These are phyloP conservation scores for Candolleomyces aberdarensis DNA, from an alignment of 768 basidiomycete species.

Conservation along the genomic window DNA sequence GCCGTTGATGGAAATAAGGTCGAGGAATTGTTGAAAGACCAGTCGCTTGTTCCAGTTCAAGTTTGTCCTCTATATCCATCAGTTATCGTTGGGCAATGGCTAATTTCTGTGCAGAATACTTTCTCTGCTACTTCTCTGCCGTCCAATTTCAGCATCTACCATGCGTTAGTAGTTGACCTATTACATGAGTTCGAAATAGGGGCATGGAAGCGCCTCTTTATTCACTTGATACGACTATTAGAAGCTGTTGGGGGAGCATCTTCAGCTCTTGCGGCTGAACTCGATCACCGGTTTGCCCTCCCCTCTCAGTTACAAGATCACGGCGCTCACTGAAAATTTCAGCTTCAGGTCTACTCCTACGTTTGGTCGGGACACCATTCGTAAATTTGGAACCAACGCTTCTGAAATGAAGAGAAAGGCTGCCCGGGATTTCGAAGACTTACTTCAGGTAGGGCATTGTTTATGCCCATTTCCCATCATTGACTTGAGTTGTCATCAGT, in stretches of 20 bases:
- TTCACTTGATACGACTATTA: constrained; percentile 31
- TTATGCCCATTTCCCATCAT: background rate
- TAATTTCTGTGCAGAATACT: background rate
- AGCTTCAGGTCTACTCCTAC: constrained; percentile 21
- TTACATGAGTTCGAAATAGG: constrained; percentile 39
- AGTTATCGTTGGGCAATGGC: background rate
- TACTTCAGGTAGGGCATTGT: constrained; percentile 29
- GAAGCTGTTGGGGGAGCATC: constrained; percentile 11
- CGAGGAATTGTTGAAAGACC: background rate
- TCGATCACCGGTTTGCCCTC: background rate
- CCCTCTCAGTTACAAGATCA: background rate
- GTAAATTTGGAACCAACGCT: constrained; percentile 23
- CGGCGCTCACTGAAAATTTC: constrained; percentile 14
- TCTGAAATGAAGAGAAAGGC: constrained; percentile 29
- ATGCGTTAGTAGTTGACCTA: constrained; percentile 30
- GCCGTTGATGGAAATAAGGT: background rate
- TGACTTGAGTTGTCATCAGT: constrained; percentile 16
- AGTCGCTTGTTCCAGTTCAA: background rate
- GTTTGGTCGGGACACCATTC: constrained; percentile 25
- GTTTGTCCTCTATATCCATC: background rate
- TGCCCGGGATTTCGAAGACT: constrained; percentile 34
- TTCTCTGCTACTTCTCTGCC: background rate
- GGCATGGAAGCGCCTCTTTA: constrained; percentile 34
- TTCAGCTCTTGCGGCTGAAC: background rate
- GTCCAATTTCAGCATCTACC: constrained; percentile 6